Percentiles rank a stretch among this genome's conserved stretches.
phyloP scores from a whole-genome alignment of 2,329 filamentous ascomycete genomes.

The Trichoderma hamatum region DNA sequence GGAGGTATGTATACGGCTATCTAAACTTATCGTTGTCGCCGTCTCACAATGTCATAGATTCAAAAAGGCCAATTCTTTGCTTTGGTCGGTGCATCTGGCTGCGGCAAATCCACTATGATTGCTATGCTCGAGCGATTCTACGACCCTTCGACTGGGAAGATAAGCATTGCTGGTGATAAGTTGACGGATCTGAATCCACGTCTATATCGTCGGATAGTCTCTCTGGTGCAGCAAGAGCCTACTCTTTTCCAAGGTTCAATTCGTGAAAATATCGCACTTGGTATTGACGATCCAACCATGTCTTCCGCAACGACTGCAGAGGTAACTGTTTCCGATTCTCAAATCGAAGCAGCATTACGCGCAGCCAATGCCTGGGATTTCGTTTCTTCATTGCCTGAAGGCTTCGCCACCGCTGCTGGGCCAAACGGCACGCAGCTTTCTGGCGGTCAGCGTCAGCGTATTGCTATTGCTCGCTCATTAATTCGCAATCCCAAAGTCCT shows the following conservation, averaged over 20 bases:
- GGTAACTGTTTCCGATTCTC: slow-evolving; percentile 36
- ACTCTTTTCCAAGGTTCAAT: slow-evolving; percentile 78
- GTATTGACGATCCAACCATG: slow-evolving; percentile 25
- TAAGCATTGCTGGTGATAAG: slow-evolving; percentile 51
- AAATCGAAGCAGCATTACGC: slow-evolving; percentile 49
- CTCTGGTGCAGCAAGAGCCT: slow-evolving; percentile 62
- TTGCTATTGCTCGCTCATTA: slow-evolving; percentile 29
- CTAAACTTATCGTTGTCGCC: not conserved
- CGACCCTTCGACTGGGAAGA: slow-evolving; percentile 48
- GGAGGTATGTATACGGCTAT: slow-evolving; percentile 28
- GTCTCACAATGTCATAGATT: slow-evolving; percentile 36
- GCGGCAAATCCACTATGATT: slow-evolving; percentile 65
- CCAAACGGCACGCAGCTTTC: slow-evolving; percentile 45
- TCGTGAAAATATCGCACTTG: slow-evolving; percentile 71
- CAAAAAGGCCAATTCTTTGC: slow-evolving; percentile 55
- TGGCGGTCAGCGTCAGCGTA: slow-evolving; percentile 30
- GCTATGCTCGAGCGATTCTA: slow-evolving; percentile 54
- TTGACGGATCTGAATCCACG: slow-evolving; percentile 48
- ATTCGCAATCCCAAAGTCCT: slow-evolving; percentile 92
- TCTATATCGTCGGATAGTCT: slow-evolving; percentile 55
- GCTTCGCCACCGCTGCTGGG: slow-evolving; percentile 84
- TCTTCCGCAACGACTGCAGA: slow-evolving; percentile 31
- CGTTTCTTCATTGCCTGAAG: slow-evolving; percentile 83
- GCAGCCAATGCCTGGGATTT: slow-evolving; percentile 56
- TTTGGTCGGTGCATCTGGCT: slow-evolving; percentile 59